Evolutionary conservation across 495 filamentous ascomycete species (phyloP).

Genomic region (Penicillium fimorum): DNA sequence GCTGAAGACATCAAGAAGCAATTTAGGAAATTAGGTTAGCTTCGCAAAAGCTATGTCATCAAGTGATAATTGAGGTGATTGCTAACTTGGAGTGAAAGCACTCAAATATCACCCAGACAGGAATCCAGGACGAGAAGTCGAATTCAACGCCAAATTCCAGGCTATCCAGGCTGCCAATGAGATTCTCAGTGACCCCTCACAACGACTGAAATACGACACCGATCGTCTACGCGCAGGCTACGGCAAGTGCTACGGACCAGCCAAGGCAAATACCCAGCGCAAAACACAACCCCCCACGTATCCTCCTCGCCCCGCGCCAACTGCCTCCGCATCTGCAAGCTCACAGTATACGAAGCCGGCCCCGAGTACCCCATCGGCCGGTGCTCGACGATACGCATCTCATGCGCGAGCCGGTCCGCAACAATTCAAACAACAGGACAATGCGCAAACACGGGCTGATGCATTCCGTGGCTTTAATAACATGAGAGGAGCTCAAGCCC

Average conservation of each 20-base stretch:
- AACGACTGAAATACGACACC: conserved; percentile 73
- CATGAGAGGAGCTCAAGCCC: conserved; percentile 52
- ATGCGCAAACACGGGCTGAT: conserved; percentile 54
- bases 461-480: conserved; percentile 67
- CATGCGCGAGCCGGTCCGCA: conserved; percentile 47
- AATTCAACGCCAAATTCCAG: conserved; percentile 78
- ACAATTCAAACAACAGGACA: conserved; percentile 48
- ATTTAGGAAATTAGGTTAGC: conserved; percentile 77
- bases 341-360: conserved; percentile 28
- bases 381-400: conserved; percentile 55
- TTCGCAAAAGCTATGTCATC: background rate
- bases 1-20: conserved; percentile 77
- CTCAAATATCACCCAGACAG: conserved; percentile 86
- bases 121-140: conserved; percentile 76
- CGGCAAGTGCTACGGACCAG: conserved; percentile 38
- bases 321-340: conserved; percentile 24
- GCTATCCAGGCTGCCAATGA: conserved; percentile 84
- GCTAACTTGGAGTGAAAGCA: conserved; percentile 47
- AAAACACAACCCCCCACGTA: conserved; percentile 27
- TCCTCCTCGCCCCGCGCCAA: conserved; percentile 16
- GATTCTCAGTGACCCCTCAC: conserved; percentile 66
- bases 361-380: conserved; percentile 46
- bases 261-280: conserved; percentile 31
- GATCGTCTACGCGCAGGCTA: conserved; percentile 56
- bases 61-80: background rate